Percentiles rank a stretch among this genome's conserved stretches.
These are phyloP conservation scores for Herpetomonas samuelpessoai DNA, from an alignment of 208 protist genomes.

Conservation along the genomic window DNA sequence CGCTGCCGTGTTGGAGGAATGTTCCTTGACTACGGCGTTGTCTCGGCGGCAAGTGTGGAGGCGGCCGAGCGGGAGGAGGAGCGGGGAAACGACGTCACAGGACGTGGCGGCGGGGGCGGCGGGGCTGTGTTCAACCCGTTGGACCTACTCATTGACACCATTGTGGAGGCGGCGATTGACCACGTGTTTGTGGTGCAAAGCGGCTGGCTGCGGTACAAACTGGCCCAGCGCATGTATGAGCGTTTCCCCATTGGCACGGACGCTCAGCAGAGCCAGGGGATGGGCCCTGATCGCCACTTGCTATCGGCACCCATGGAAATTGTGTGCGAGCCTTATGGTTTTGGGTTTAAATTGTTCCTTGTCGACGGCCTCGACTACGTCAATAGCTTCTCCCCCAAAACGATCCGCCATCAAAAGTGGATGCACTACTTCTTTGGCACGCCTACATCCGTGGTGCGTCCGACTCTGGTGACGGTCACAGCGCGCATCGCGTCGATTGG, in stretches of 20 bases:
- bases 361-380: constrained; percentile 35
- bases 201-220: constrained; percentile 63
- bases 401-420: constrained; percentile 39
- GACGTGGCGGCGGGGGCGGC: constrained; percentile 3
- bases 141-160: constrained; percentile 50
- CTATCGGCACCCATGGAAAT: constrained; percentile 21
- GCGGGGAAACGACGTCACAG: constrained; percentile 18
- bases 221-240: constrained; percentile 48
- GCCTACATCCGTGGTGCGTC: constrained; percentile 33
- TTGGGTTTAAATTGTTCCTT: constrained; percentile 44
- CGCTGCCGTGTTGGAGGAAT: constrained; percentile 63
- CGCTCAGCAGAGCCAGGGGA: background rate
- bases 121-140: constrained; percentile 29
- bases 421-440: constrained; percentile 72
- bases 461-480: constrained; percentile 33
- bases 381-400: background rate
- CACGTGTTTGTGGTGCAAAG: constrained; percentile 67
- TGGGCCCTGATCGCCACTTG: constrained; percentile 15
- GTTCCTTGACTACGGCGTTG: constrained; percentile 67
- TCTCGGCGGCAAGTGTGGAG: constrained; percentile 22
- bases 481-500: constrained; percentile 50
- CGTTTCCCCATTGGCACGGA: constrained; percentile 10
- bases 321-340: constrained; percentile 14
- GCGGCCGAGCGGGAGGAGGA: constrained; percentile 28
- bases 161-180: constrained; percentile 51